Evolutionary conservation across 2,329 filamentous ascomycete genomes (phyloP), one percentile per base, ranked within the genome.

Genomic region (Venturia nashicola): DNA sequence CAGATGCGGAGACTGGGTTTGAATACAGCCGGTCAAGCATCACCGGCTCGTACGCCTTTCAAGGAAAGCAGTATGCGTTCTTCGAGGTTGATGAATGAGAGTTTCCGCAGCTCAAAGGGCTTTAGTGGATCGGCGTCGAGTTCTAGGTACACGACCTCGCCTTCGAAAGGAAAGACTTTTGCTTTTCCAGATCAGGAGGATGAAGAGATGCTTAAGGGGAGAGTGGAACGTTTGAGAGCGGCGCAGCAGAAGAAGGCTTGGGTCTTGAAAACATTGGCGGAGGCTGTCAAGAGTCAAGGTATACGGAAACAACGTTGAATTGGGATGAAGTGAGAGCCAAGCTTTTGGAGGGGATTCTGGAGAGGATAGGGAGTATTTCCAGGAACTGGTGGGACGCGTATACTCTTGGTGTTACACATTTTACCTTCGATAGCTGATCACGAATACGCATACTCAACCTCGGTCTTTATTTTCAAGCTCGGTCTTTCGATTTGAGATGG

Each of bases 1-100:
- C 90, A 96, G 72, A 85, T 99, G 77, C 86, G 88, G 65, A 90
- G 86, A 72, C 76, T 95, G 27, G 74, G 75, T 27, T n/a, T 57
- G 32, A 36, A 57, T n/a, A 57, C 51, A 6, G 5, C 16, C 14
- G 32, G 51, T n/a, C 51, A 57, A 8, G 27, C 51, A 57, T 57
- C 27, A 16, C 51, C 51, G 16, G 27, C 51, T 18, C 27, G 51
- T 14, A 34, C 51, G 51, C 18, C 51, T 3, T 36, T 57, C 32
- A 34, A 27, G 27, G 51, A 36, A 14, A 36, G 51, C 14, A 36
- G 27, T 20, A 34, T 57, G 27, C 51, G 51, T 8, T 57, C 51
- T 57, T 57, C 51, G 18, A 57, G 14, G 12, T 12, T 57, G 32
- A n/a, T 57, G 51, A 57, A n/a, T 36, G 51, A 57, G 32, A 57